Percentiles rank a stretch among this genome's conserved stretches.
Evolutionary conservation across 257 asterid species (phyloP).

Genomic region (Ajuga chamaepitys): DNA sequence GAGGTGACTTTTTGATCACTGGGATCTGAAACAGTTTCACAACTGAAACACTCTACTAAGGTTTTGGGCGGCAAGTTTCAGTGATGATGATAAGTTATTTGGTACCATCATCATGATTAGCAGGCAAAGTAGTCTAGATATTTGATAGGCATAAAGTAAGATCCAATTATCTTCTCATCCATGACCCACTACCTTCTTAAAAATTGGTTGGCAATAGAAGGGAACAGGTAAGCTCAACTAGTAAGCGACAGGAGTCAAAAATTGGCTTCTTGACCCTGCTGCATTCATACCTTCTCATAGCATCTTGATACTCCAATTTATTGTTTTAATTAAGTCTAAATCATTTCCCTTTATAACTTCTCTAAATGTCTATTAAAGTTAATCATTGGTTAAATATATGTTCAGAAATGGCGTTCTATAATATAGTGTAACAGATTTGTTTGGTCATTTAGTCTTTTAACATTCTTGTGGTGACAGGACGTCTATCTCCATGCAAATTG

Average conservation of each 20-base stretch:
- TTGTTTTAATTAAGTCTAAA: not conserved
- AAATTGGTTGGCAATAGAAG: not conserved
- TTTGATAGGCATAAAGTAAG: not conserved
- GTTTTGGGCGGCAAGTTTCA: not conserved
- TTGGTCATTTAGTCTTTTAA: conserved; percentile 12
- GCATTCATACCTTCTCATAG: not conserved
- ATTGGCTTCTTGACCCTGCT: not conserved
- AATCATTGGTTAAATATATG: not conserved
- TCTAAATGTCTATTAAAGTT: not conserved
- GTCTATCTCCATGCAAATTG: conserved; percentile 93
- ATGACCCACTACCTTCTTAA: not conserved
- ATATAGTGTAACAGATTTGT: not conserved
- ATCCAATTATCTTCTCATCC: not conserved
- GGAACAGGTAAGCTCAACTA: not conserved
- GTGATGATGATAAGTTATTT: not conserved
- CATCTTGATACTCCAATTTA: not conserved
- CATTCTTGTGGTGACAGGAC: conserved; percentile 54
- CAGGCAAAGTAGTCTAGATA: not conserved
- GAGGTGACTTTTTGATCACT: not conserved
- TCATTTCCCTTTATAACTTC: not conserved
- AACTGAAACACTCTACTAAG: not conserved
- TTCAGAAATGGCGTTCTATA: not conserved
- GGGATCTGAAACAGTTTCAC: not conserved
- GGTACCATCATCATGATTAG: too few relatives aligned
- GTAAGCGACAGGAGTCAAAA: not conserved